Base-by-base conservation (phyloP, 306 rosid species). In the Cicer pinnatifidum region DNA sequence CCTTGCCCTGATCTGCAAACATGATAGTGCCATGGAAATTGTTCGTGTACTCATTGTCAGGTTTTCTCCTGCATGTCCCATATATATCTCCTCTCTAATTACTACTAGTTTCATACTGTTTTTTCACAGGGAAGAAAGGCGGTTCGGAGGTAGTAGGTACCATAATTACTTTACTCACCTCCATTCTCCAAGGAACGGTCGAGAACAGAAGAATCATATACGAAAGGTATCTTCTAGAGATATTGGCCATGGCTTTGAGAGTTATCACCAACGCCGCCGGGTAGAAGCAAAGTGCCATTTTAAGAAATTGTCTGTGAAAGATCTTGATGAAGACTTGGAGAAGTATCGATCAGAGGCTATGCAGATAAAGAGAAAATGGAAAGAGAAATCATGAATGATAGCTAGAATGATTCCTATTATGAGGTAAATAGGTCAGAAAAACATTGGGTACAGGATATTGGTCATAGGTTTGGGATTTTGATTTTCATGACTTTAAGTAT, bases 301-400 rank as follows among this genome's bases (percentile, higher is more conserved):
- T 17, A 64, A 66, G 53, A 80, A 72, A 69, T 11, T 83, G 59
- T 77, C 89, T 23, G 77, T 45, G 9, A 74, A 78, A 66, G 91
- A 87, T 52, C 91, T 89, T 50, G 91, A 89, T 57, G 88, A 86
- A 15, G 94, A 89, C 20, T 76, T 89, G 89, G 94, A 87, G 82
- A 80, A 17, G 54, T 87, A 89, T 82, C 88, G 35, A 67, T 69
- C 15, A 3, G 78, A 77, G 35, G 85, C 84, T 75, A 67, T 17
- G 81, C 20, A 33, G 80, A 20, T 70, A 47, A 76, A 23, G 64
- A 9, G 28, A 53, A 63, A 33, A 28, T 10, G 38, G 45, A 77
- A 72, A 82, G 58, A 69, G 75, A 71, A 43, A 37, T 33, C 23
- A 23, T 16, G 53, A 17, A 12, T 20, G 38, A 47, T 64, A 35